Conservation (phyloP, 352 stramenopile species). For the Pilasporangium apinafurcum region DNA sequence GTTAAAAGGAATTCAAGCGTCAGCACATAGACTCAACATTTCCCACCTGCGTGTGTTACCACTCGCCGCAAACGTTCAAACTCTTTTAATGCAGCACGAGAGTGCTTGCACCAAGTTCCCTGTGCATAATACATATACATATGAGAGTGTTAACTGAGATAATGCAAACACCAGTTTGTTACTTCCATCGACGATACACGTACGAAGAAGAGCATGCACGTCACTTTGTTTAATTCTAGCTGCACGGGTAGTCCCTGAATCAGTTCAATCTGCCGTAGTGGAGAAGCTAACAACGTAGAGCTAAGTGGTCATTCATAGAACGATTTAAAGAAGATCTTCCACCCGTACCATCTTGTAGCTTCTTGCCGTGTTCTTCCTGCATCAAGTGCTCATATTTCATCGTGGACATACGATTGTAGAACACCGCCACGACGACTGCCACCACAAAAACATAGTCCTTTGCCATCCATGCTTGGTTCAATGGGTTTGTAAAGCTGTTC, state of each 20-base stretch:
- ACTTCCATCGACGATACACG: constrained; percentile 1
- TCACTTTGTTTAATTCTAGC: constrained; percentile 54
- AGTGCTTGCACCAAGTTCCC: constrained; percentile 60
- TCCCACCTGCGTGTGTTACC: constrained; percentile 25
- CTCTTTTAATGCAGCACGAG: constrained; percentile 36
- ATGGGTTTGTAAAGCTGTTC: constrained; percentile 23
- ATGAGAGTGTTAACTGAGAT: not conserved
- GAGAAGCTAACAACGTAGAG: constrained; percentile 12
- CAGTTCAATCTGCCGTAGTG: constrained; percentile 46
- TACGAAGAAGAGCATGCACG: constrained; percentile 78
- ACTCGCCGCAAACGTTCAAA: constrained; percentile 32
- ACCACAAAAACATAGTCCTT: constrained; percentile 66
- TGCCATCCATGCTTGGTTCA: constrained; percentile 28
- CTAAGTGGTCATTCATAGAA: not conserved
- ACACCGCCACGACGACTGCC: constrained; percentile 39
- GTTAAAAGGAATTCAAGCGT: not conserved
- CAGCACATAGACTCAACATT: not conserved
- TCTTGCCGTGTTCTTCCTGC: constrained; percentile 7
- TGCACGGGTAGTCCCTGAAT: constrained; percentile 40
- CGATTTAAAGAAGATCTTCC: constrained; percentile 1
- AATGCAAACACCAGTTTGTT: not conserved
- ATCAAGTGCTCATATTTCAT: constrained; percentile 47
- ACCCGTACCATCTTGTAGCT: constrained; percentile 6
- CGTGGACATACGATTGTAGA: constrained; percentile 44
- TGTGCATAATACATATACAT: constrained; percentile 11